Base-by-base conservation (phyloP, 345 rosid species). In the Lumnitzera racemosa region DNA sequence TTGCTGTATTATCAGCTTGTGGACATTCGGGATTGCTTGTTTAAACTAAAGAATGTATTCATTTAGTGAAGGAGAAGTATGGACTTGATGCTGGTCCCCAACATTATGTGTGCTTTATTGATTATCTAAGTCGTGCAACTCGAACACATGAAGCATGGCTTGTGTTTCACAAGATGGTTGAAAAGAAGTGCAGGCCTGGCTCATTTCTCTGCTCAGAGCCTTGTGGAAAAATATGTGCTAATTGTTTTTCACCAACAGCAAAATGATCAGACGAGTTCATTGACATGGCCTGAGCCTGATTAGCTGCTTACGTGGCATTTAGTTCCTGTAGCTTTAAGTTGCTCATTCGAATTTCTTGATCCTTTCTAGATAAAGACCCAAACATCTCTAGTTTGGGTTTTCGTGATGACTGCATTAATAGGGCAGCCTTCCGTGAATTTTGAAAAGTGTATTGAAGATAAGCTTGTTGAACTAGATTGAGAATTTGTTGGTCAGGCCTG, bases 391-490 rank as follows among this genome's bases (percentile, higher is more conserved):
- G 77, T 65, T 83, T 90, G 67, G 89, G 81, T 80, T 84, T 91
- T 64, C 84, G 95, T 56, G 86, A 88, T 13, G 80, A 63, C 58
- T 74, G 85, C 71, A 70, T 65, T 24, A 67, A 72, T 62, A 75
- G 61, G 57, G 82, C 66, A 16, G 90, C 75, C 74, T 86, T 86
- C 72, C 81, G 96, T 15, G 83, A 58, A 46, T 83, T 84, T 62
- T 83, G 90, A 27, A 76, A 67, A 74, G 91, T 91, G 76, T 64
- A 82, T 70, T 90, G 99, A 27, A 83, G 66, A 82, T 87, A 87
- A 7, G 95, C 97, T 74, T 90, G 98, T 54, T 88, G 96, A 66
- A 77, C 74, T 3, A 95, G 96, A 68, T 77, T 95, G 57, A 85
- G 61, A 58, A 58, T 72, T 71, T 85, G 96, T 64, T 82, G 88